Evolutionary conservation across 202 grass and related monocot genomes (phyloP).

Genomic region (Setaria italica): DNA sequence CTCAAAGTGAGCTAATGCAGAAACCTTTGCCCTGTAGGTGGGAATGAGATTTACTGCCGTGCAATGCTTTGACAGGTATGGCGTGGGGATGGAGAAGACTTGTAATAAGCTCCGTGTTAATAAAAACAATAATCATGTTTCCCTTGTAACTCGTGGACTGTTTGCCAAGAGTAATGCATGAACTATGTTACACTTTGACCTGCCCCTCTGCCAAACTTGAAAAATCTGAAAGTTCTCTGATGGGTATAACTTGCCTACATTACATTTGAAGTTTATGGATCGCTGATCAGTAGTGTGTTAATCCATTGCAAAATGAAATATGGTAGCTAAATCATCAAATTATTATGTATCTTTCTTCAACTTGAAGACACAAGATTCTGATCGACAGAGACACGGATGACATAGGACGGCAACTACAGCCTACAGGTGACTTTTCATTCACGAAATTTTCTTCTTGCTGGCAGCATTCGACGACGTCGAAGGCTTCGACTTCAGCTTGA

Average conservation of each 20-base stretch:
- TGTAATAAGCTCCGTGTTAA: constrained; percentile 32
- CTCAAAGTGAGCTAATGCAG: constrained; percentile 26
- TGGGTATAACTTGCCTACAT: not conserved
- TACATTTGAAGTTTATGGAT: not conserved
- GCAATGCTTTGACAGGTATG: constrained; percentile 44
- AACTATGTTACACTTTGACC: not conserved
- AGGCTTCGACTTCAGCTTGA: constrained; percentile 48
- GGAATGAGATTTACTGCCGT: constrained; percentile 26
- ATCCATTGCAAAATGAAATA: not conserved
- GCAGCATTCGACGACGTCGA: not conserved
- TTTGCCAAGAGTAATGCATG: not conserved
- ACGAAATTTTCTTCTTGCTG: constrained; percentile 38
- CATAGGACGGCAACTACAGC: not conserved
- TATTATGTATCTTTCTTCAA: not conserved
- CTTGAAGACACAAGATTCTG: not conserved
- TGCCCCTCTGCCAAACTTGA: not conserved
- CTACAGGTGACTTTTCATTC: not conserved
- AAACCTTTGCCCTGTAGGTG: constrained; percentile 46
- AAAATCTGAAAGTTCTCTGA: not conserved
- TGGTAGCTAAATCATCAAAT: not conserved
- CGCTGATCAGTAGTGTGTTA: not conserved
- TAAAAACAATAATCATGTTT: not conserved
- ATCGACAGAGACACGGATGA: not conserved
- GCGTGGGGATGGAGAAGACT: constrained; percentile 7
- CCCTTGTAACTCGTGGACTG: not conserved